Evolutionary conservation across 768 basidiomycete genomes (phyloP), one percentile per base, ranked within the genome.

Genomic region (Trichaptum fuscoviolaceum): DNA sequence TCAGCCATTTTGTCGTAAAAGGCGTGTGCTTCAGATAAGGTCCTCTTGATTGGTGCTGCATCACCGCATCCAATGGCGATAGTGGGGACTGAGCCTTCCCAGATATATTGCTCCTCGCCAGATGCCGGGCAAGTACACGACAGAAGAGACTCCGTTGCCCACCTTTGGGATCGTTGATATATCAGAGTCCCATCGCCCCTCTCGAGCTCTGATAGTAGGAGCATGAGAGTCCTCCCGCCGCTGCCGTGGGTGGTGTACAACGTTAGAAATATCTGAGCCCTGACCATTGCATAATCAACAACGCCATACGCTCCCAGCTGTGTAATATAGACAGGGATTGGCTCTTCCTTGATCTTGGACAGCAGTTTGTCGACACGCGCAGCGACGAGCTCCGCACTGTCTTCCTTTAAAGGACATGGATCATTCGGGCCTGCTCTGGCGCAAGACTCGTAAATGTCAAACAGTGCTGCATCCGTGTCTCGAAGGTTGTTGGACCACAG

Each of bases 151-250:
- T 62, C 65, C 12, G 62, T 26, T 18, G 25, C 57, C 9, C 36
- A 35, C 30, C 62, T 30, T 59, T 67, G 35, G 3, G 65, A 52
- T 57, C 64, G 35, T 7, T 35, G 24, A 17, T 67, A 71, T 18
- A 72, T 62, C 12, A 65, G 63, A 1, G 65, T 64, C 7, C 71
- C 75, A 66, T 77, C 69, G 24, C 76, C 76, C 5, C 59, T 62
- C 57, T 74, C 71, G 5, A 75, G 70, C 27, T 70, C 70, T 18
- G 72, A 69, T 27, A 77, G 68, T 1, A 64, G 71, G 36, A 66
- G 63, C 7, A 71, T 73, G 4, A 75, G 68, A 3, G 36, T 25
- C 18, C 66, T 65, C 42, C 42, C 42, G 17, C 59, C 59, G 23
- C 30, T 23, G 4, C 59, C 30, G 59, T 61, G 59, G 62, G 67